Evolutionary conservation across 495 filamentous ascomycete genomes (phyloP), one percentile per base, ranked within the genome.

Genomic region (Aspergillus steynii): DNA sequence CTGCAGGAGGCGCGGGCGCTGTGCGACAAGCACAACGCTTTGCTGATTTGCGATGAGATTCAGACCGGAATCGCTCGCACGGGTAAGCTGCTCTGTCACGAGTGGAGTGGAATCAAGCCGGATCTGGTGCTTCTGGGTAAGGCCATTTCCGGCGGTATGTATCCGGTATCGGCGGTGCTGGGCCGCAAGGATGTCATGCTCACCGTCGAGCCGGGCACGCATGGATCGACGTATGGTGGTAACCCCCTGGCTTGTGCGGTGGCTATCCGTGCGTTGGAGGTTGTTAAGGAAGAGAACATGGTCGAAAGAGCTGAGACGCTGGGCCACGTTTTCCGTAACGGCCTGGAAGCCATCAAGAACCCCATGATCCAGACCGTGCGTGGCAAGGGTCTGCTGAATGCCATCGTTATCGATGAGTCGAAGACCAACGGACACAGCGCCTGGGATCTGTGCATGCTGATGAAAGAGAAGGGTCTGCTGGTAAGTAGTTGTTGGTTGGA

Each of bases 181-280:
- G 90, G 89, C 15, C 86, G 87, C 64, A 92, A 89, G 77, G 92
- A 96, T 50, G 83, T 99, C 64, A 97, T 99, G 95, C 86, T 97
- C 65, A 93, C 91, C n/a, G 80, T 99, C 61, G 96, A 99, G 81
- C 90, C 95, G 25, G 95, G 95, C 47, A 97, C 95, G 29, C 95
- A 99, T 70, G 95, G 95, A 34, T 96, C 91, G 29, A 99, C 95
- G 29, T 99, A 98, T 70, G 95, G 95, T 54, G 95, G 95, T 48
- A 99, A 99, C 76, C 95, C 95, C 2, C 81, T 99, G n/a, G 95
- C 92, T 1, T 97, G 93, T 66, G 95, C 95, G 37, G 92, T 99
- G 14, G 94, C 94, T 29, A 96, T 99, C 70, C 89, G 92, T 58
- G 95, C 95, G n/a, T 82, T 99, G 46, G 93, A 98, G 77, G 83